Evolutionary conservation across 2,329 filamentous ascomycete species (phyloP).

Genomic region (Claviceps purpurea): DNA sequence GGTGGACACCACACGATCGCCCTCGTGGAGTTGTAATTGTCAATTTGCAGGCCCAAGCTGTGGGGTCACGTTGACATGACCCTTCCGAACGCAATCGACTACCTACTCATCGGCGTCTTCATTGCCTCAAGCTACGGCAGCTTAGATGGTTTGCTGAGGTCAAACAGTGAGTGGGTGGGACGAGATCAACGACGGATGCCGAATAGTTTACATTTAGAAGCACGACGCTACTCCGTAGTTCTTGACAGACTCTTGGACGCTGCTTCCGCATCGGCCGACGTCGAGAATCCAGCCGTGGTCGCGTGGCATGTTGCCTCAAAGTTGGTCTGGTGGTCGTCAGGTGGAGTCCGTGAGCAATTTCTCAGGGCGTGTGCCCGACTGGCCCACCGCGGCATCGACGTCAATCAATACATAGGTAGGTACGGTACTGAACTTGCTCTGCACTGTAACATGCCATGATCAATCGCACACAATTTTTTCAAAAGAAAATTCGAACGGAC

Average conservation of each 20-base stretch:
- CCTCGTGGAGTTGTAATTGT: not conserved
- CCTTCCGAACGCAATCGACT: not conserved
- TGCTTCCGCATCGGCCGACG: not conserved
- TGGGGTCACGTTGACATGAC: not conserved
- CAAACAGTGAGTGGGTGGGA: not conserved
- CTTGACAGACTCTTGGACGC: not conserved
- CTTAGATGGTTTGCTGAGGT: not conserved
- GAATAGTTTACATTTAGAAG: not conserved
- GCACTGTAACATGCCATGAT: not conserved
- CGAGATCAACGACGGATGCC: not conserved
- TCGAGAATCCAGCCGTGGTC: not conserved
- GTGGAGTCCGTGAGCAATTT: not conserved
- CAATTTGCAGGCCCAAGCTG: not conserved
- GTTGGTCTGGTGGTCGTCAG: not conserved
- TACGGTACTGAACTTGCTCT: not conserved
- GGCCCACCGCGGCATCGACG: not conserved
- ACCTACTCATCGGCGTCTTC: too few relatives aligned
- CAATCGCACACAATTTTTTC: not conserved
- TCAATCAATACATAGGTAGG: not conserved
- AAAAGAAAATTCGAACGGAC: not conserved
- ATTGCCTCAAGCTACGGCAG: too few relatives aligned
- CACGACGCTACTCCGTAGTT: not conserved
- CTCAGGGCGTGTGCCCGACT: not conserved
- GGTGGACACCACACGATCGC: not conserved
- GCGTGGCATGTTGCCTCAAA: not conserved